Base-by-base conservation (phyloP, 805 yeast species). In the Cyberlindnera lachancei region DNA sequence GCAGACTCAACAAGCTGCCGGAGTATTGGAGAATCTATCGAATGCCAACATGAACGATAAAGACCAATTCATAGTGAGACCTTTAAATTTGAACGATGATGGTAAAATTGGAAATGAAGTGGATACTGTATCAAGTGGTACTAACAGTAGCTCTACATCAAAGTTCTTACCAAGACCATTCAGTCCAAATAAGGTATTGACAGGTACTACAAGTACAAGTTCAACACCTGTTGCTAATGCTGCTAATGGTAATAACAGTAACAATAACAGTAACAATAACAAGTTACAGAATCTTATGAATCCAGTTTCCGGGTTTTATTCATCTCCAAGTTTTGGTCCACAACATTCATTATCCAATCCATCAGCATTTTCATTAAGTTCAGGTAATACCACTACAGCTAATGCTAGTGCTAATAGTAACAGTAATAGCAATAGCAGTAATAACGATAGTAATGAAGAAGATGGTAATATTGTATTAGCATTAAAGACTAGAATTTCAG, bases 401-500 rank as follows among this genome's bases (percentile, higher is more conserved):
- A 19, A 10, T 10, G 7, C n/a, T n/a, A n/a, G n/a, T n/a, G n/a
- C n/a, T n/a, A n/a, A n/a, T n/a, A n/a, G n/a, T n/a, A n/a, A n/a
- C n/a, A n/a, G n/a, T n/a, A n/a, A n/a, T n/a, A n/a, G n/a, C n/a
- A n/a, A n/a, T n/a, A n/a, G n/a, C n/a, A n/a, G n/a, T n/a, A n/a
- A n/a, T n/a, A n/a, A n/a, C n/a, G n/a, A n/a, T n/a, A n/a, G n/a
- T n/a, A n/a, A n/a, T n/a, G n/a, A n/a, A n/a, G n/a, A n/a, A n/a
- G n/a, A n/a, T n/a, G n/a, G n/a, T n/a, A n/a, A 58, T 15, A 60
- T 61, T 21, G 35, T 35, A 3, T 25, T 25, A 3, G 19, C 56
- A 33, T 59, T 88, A 41, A 73, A 75, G 42, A 84, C 95, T 0
- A 67, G 94, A 37, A 84, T 88, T 15, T 74, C 82, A 10, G 97